Evolutionary conservation across 805 yeast species (phyloP), one percentile per base, ranked within the genome.

Genomic region (Myxozyma melibiosi): DNA sequence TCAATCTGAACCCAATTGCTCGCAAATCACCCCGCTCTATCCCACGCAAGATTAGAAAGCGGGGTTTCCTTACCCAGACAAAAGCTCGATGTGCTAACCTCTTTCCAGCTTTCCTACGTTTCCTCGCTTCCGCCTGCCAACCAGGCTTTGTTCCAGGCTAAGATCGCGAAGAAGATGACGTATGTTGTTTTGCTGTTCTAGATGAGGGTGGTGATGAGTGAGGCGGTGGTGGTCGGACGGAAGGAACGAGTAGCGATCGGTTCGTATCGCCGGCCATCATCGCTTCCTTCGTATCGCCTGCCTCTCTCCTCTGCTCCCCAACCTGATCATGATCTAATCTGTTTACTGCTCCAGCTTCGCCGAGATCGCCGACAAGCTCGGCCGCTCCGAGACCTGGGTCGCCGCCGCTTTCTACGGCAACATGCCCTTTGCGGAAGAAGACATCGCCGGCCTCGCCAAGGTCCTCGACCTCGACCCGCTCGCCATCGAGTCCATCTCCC

Each of bases 351-450:
- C 28, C 41, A 61, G 63, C 59, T 61, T 61, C 47, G 54, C 60
- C 20, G 64, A 61, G 11, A 31, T 61, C 37, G 64, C 64, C 22
- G 59, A 45, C 30, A 59, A 55, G 57, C 30, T 61, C 39, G 61
- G 61, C 51, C 62, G 64, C 16, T 58, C 63, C 35, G 64, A 61
- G 55, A 59, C 63, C 41, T 61, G 60, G 61, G 48, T 61, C 30
- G 64, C 64, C 6, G 64, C 64, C 31, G 60, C 60, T 20, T 61
- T 61, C 60, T 61, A 61, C 60, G 64, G 64, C n/a, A 58, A 61
- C 57, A 59, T 59, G 64, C 63, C 63, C 25, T 48, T 59, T 34
- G 63, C 62, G 46, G 53, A 61, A 35, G 58, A 52, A 37, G 64
- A 61, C 46, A 51, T 61, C 47, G 38, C 24, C 45, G 39, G 47